Percentiles rank a stretch among this genome's conserved stretches.
phyloP scores from a whole-genome alignment of 306 rosid genomes.

The Sophora flavescens region DNA sequence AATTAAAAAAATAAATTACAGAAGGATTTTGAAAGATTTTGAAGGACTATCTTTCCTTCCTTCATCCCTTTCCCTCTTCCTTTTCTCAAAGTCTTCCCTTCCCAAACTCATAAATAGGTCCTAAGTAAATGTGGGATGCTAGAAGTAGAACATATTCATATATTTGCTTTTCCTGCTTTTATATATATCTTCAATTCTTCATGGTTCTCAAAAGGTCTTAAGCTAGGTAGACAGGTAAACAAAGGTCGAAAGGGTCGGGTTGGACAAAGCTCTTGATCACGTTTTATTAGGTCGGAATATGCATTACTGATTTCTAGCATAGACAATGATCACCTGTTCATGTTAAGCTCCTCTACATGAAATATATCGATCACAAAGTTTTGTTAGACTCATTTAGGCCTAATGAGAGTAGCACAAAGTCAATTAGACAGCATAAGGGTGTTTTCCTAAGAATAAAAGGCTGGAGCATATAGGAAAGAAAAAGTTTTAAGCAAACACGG shows the following conservation, averaged over 20 bases:
- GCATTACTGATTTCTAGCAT: conserved; percentile 2
- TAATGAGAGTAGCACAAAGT: background rate
- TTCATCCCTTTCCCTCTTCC: too few species aligned
- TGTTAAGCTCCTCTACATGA: background rate
- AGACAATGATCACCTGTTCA: background rate
- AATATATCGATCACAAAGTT: background rate
- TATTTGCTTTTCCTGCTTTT: too few species aligned
- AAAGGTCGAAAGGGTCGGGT: conserved; percentile 26
- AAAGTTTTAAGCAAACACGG: too few species aligned
- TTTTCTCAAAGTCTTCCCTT: too few species aligned
- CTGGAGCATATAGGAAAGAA: background rate
- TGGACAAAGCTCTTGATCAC: conserved; percentile 19
- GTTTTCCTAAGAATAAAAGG: background rate
- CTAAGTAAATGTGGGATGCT: background rate
- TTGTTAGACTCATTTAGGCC: background rate
- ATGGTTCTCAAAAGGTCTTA: background rate
- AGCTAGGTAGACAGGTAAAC: background rate
- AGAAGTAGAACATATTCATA: background rate
- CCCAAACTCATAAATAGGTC: too few species aligned
- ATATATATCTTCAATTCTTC: background rate
- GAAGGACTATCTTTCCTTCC: too few species aligned
- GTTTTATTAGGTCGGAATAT: conserved; percentile 34
- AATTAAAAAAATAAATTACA: too few species aligned
- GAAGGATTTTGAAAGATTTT: too few species aligned
- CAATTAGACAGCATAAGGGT: background rate